phyloP scores from a whole-genome alignment of 441 rosid genomes.

The Melastoma candidum region DNA sequence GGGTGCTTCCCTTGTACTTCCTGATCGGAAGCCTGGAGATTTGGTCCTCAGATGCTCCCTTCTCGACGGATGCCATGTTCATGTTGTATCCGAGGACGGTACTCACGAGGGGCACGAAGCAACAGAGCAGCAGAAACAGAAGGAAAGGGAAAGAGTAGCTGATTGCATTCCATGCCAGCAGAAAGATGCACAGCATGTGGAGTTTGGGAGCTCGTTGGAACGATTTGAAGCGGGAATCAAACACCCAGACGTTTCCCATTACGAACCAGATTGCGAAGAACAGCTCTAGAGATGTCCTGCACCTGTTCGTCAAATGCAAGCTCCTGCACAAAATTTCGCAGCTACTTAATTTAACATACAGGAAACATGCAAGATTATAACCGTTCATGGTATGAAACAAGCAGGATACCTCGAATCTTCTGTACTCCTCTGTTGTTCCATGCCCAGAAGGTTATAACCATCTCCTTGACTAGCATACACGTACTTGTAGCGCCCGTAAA shows the following conservation, averaged over 20 bases:
- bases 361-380: no score
- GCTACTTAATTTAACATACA: no score
- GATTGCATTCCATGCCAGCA: conserved; percentile 83
- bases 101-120: conserved; percentile 75
- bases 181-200: conserved; percentile 69
- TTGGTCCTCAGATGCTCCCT: conserved; percentile 89
- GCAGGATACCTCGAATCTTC: conserved; percentile 61
- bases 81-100: conserved; percentile 82
- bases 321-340: conserved; percentile 26
- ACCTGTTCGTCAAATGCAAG: conserved; percentile 77
- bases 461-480: conserved; percentile 33
- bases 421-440: conserved; percentile 59
- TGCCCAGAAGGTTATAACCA: conserved; percentile 35
- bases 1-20: conserved; percentile 44
- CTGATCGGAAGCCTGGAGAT: conserved; percentile 67
- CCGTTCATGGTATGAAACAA: background rate
- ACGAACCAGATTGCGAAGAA: conserved; percentile 76
- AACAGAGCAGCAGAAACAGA: conserved; percentile 73
- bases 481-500: conserved; percentile 68
- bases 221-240: conserved; percentile 78
- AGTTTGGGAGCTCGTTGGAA: conserved; percentile 73
- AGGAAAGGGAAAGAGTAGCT: conserved; percentile 86
- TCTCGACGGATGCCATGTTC: conserved; percentile 64
- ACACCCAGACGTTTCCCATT: conserved; percentile 95
- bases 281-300: conserved; percentile 67